Percentiles rank a stretch among this genome's conserved stretches.
Evolutionary conservation across 2,329 filamentous ascomycete species (phyloP).

Genomic region (Hypoxylon sp.): DNA sequence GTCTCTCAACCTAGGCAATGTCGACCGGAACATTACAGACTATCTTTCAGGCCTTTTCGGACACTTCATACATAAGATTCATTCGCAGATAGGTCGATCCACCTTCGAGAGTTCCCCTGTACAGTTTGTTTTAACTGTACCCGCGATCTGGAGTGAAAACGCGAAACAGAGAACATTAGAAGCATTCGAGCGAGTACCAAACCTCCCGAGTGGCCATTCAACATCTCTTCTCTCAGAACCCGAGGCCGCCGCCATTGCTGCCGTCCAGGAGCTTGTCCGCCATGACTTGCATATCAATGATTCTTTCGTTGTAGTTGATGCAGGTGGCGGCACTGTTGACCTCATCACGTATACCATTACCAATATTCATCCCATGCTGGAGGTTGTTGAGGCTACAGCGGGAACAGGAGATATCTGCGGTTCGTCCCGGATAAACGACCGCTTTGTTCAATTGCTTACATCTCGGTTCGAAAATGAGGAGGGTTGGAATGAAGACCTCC

Average conservation of each 20-base stretch:
- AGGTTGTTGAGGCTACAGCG: constrained; percentile 62
- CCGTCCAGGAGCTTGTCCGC: constrained; percentile 58
- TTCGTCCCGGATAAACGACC: constrained; percentile 61
- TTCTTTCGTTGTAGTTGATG: constrained; percentile 65
- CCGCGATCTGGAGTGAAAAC: constrained; percentile 68
- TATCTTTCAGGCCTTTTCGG: constrained; percentile 62
- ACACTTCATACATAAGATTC: constrained; percentile 60
- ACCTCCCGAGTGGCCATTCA: constrained; percentile 49
- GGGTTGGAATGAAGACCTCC: constrained; percentile 57
- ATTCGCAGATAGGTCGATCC: constrained; percentile 56
- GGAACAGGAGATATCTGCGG: constrained; percentile 64
- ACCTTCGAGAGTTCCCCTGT: constrained; percentile 59
- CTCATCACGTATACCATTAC: constrained; percentile 58
- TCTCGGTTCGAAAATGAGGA: constrained; percentile 58
- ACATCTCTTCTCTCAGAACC: constrained; percentile 64
- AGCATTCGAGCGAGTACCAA: constrained; percentile 56
- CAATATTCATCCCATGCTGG: constrained; percentile 56
- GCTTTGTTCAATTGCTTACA: constrained; percentile 60
- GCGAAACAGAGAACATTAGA: constrained; percentile 63
- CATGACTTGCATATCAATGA: constrained; percentile 58
- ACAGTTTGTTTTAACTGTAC: constrained; percentile 68
- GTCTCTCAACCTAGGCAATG: constrained; percentile 48
- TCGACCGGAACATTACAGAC: constrained; percentile 59
- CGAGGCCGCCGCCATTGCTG: constrained; percentile 64
- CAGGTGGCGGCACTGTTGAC: constrained; percentile 59